Percentiles rank a stretch among this genome's conserved stretches.
phyloP scores from a whole-genome alignment of 306 rosid species.

The Calophaca sinica region DNA sequence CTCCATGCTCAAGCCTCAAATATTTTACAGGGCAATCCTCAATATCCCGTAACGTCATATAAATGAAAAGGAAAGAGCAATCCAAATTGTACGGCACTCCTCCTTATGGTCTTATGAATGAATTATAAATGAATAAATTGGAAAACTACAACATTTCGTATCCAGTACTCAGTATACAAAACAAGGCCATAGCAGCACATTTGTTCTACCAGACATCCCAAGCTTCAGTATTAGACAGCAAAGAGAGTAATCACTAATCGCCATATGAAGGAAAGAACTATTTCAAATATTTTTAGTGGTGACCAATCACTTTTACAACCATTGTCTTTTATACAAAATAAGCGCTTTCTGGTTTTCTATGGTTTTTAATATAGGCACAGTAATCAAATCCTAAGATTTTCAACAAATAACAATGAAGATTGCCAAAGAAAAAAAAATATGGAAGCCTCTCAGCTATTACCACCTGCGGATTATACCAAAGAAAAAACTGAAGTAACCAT shows the following conservation, averaged over 20 bases:
- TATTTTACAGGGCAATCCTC: constrained; percentile 24
- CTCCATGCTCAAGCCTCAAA: constrained; percentile 43
- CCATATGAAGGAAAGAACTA: constrained; percentile 20
- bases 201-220: constrained; percentile 25
- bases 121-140: constrained; percentile 28
- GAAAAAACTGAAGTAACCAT: neutral
- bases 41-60: constrained; percentile 21
- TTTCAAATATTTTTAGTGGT: constrained; percentile 9
- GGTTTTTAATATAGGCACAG: neutral
- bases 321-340: neutral
- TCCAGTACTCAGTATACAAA: constrained; percentile 13
- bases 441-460: constrained; percentile 22
- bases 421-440: neutral
- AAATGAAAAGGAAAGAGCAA: constrained; percentile 21
- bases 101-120: constrained; percentile 16
- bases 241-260: constrained; percentile 4
- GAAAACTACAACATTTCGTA: constrained; percentile 27
- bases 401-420: neutral
- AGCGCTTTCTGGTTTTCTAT: neutral
- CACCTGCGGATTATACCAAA: neutral
- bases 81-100: neutral
- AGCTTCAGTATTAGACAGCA: constrained; percentile 21
- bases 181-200: constrained; percentile 31
- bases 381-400: constrained; percentile 7
- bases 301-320: neutral